Base-by-base conservation (phyloP, 2,329 filamentous ascomycete genomes). In the Aspergillus bombycis region DNA sequence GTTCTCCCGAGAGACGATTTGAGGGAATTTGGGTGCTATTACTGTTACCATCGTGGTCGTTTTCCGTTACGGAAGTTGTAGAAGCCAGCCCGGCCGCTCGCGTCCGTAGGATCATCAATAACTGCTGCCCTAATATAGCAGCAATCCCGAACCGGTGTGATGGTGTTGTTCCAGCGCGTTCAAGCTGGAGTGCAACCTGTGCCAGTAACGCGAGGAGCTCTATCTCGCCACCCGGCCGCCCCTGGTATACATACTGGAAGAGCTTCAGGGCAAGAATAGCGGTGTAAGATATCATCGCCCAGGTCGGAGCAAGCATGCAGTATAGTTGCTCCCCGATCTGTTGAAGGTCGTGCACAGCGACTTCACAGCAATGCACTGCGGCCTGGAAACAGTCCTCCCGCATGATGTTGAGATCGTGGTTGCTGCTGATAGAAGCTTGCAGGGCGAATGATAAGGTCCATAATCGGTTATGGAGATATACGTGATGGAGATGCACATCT, bases 221-320 rank as follows among this genome's bases (percentile, higher is more conserved):
- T 3, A 70, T 50, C 23, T 75, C 70, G 48, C 53, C 50, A 6
- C 68, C 68, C 3, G 60, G 14, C 1, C 64, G 61, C n/a, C 63
- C 38, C 0, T 68, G 68, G 45, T 73, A 66, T 16, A 73, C 21
- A 4, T 46, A 30, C 0, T 71, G 71, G 11, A 74, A 74, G 3
- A 75, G 32, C 57, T 70, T 68, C 2, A 75, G 52, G 1, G 73
- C 63, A 2, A 75, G 62, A 14, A 75, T 70, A 0, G 70, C 72
- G 0, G 72, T 68, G 38, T 75, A 75, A 0, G 72, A 69, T 36
- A 74, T 72, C 73, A 76, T 76, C 0, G 73, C 73, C 73, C 74
- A 75, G 0, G 71, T 75, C 0, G 74, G 74, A n/a, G 73, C 68
- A 23, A 76, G 58, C 72, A 76, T 74, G 28, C 68, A 71, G 50